phyloP scores from a whole-genome alignment of 2,329 filamentous ascomycete species.

The Lasiodiplodia gonubiensis region DNA sequence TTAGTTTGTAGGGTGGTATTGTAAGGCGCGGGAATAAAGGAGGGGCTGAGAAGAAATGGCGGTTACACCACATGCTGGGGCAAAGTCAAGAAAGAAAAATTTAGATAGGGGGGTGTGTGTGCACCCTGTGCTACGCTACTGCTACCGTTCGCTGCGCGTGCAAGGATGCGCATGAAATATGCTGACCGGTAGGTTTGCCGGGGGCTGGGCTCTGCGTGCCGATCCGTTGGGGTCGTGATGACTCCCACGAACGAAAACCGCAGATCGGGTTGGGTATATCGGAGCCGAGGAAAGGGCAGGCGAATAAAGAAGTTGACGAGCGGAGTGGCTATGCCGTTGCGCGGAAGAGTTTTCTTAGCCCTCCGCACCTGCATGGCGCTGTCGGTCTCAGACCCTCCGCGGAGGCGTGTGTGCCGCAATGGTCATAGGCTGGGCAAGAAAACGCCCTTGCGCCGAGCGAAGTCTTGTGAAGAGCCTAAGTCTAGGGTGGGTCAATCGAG shows the following conservation, averaged over 20 bases:
- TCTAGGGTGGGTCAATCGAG: neutral
- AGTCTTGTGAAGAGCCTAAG: slow-evolving; percentile 3
- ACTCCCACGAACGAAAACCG: too few species aligned
- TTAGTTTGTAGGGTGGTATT: neutral
- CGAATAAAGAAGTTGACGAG: neutral
- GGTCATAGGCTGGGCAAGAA: neutral
- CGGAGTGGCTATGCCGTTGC: slow-evolving; percentile 12
- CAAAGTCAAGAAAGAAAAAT: neutral
- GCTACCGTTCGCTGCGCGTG: neutral
- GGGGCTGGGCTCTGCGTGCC: neutral
- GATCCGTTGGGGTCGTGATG: neutral
- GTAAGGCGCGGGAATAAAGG: neutral
- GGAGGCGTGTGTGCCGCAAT: neutral
- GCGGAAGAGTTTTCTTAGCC: neutral
- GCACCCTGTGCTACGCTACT: slow-evolving; percentile 4
- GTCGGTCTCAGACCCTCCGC: neutral
- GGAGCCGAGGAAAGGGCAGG: neutral
- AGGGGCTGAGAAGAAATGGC: neutral
- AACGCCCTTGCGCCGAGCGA: neutral
- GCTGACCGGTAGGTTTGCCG: slow-evolving; percentile 12
- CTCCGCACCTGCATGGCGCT: neutral
- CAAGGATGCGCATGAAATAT: slow-evolving; percentile 7
- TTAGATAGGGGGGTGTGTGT: neutral
- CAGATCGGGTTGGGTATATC: neutral
- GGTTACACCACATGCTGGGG: slow-evolving; percentile 11